These are phyloP conservation scores for Cyclotella distinguenda DNA, from an alignment of 108 stramenopile genomes.

Conservation along the genomic window DNA sequence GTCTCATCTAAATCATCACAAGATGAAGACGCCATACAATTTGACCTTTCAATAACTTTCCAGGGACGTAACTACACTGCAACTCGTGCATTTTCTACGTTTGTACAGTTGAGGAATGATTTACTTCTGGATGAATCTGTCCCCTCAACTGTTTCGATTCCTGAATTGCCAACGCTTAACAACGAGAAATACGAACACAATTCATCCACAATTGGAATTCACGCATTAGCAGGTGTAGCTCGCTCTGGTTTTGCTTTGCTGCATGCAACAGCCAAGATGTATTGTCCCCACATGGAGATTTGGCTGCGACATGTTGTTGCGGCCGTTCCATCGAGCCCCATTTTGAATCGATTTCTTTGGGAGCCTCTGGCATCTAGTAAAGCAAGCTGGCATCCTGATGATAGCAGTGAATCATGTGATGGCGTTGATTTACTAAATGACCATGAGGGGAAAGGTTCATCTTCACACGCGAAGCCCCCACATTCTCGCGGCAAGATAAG, in stretches of 20 bases:
- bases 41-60: slow-evolving; percentile 69
- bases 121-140: slow-evolving; percentile 45
- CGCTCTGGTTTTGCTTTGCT: slow-evolving; percentile 67
- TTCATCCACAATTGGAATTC: slow-evolving; percentile 2
- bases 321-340: slow-evolving; percentile 64
- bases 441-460: too few species aligned
- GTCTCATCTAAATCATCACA: neutral
- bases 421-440: neutral
- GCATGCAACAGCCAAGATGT: slow-evolving; percentile 61
- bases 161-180: slow-evolving; percentile 58
- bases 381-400: slow-evolving; percentile 18
- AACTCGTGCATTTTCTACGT: slow-evolving; percentile 65
- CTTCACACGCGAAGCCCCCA: slow-evolving; percentile 14
- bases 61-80: slow-evolving; percentile 73
- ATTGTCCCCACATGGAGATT: slow-evolving; percentile 69
- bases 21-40: slow-evolving; percentile 63
- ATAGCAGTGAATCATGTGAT: neutral
- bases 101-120: slow-evolving; percentile 69
- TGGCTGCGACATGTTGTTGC: slow-evolving; percentile 69
- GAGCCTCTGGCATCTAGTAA: slow-evolving; percentile 55
- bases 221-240: slow-evolving; percentile 50
- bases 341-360: slow-evolving; percentile 68
- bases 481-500: slow-evolving; percentile 15
- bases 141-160: slow-evolving; percentile 45
- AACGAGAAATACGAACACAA: slow-evolving; percentile 14